These are phyloP conservation scores for Striga hermonthica DNA, from an alignment of 305 asterid genomes.

Conservation along the genomic window DNA sequence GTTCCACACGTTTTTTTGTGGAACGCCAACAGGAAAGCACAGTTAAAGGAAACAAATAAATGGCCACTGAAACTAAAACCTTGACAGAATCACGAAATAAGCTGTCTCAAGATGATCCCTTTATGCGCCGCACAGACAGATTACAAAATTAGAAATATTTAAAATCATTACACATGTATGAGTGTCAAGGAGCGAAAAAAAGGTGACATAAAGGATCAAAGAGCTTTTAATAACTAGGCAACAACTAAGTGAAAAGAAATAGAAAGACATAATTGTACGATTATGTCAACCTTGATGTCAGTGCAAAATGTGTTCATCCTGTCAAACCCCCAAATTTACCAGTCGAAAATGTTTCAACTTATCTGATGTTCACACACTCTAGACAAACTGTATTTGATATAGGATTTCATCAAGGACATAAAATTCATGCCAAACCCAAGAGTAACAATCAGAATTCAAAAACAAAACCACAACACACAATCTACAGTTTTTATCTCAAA, in stretches of 20 bases:
- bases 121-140: not conserved
- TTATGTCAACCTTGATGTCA: slow-evolving; percentile 2
- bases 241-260: slow-evolving; percentile 4
- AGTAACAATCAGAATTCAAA: slow-evolving; percentile 18
- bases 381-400: not conserved
- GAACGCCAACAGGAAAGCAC: slow-evolving; percentile 10
- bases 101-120: slow-evolving; percentile 6
- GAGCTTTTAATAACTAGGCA: slow-evolving; percentile 12
- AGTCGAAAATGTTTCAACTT: slow-evolving; percentile 6
- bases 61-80: slow-evolving; percentile 16
- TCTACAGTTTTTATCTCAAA: slow-evolving; percentile 9
- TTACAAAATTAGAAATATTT: slow-evolving; percentile 9
- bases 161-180: not conserved
- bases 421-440: slow-evolving; percentile 4
- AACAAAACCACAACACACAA: slow-evolving; percentile 2
- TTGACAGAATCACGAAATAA: slow-evolving; percentile 11
- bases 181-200: not conserved
- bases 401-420: slow-evolving; percentile 12
- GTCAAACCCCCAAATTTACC: not conserved
- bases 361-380: slow-evolving; percentile 12
- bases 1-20: slow-evolving; percentile 9
- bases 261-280: slow-evolving; percentile 13
- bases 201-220: slow-evolving; percentile 15
- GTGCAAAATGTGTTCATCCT: not conserved
- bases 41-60: not conserved